These are phyloP conservation scores for Exophiala xenobiotica DNA, from an alignment of 2,329 filamentous ascomycete genomes.

Conservation along the genomic window DNA sequence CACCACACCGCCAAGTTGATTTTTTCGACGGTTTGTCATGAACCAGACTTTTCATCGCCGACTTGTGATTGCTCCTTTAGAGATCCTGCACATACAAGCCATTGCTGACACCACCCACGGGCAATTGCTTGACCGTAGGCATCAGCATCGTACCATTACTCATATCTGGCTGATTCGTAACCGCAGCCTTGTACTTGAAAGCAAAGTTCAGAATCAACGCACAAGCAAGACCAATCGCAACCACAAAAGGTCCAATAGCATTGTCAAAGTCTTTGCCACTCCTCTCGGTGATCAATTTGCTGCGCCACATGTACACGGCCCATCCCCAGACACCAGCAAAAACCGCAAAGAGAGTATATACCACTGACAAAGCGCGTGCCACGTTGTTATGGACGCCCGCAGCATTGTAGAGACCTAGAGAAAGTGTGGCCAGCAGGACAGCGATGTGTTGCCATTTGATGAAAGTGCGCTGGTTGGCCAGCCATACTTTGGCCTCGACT, in stretches of 20 bases:
- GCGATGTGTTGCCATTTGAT: constrained; percentile 98
- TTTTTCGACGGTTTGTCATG: no score
- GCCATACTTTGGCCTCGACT: constrained; percentile 97
- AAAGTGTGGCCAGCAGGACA: constrained; percentile 79
- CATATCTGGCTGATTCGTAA: background rate
- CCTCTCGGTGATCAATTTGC: constrained; percentile 75
- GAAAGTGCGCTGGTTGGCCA: constrained; percentile 96
- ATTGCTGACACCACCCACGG: background rate
- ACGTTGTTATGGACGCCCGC: constrained; percentile 72
- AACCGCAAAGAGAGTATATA: constrained; percentile 76
- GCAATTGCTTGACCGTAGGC: background rate
- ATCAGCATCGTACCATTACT: constrained; percentile 1
- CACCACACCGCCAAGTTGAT: no score
- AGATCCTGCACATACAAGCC: constrained; percentile 5
- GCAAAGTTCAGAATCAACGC: constrained; percentile 84
- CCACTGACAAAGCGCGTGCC: constrained; percentile 74
- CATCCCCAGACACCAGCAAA: constrained; percentile 89
- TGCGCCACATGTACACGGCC: constrained; percentile 72
- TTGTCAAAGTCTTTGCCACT: constrained; percentile 95
- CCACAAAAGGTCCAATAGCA: constrained; percentile 75
- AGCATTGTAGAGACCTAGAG: constrained; percentile 83
- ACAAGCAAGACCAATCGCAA: constrained; percentile 74
- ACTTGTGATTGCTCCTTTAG: background rate
- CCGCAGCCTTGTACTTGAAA: constrained; percentile 59
- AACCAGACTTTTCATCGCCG: no score